Base-by-base conservation (phyloP, 2,329 filamentous ascomycete genomes). In the Trichocomaceae sp. region DNA sequence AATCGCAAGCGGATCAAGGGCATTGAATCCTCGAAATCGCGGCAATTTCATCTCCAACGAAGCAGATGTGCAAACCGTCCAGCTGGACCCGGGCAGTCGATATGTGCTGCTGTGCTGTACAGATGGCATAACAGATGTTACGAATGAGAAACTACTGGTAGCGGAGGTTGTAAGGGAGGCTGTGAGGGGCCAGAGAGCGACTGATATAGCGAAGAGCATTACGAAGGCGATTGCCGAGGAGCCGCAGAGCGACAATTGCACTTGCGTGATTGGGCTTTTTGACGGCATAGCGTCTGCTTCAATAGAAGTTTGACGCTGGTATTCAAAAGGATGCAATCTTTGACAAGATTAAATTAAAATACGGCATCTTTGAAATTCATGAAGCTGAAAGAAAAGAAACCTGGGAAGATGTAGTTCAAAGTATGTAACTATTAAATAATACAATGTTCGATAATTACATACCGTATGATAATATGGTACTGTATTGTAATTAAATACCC, bases 41-140 rank as follows among this genome's bases (percentile, higher is more conserved):
- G 68, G 65, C 33, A 59, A 70, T 47, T 66, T 68, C 41, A 47
- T 71, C 22, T 70, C 68, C 45, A 69, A 64, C 50, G 62, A 68
- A 15, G 66, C 68, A 7, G 63, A 66, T 50, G 65, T 65, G 8
- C 58, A 59, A 1, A 61, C 59, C 23, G 54, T 64, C 17, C 58
- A 55, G 4, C 57, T 69, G n/a, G 50, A 61, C 26, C 29, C 59
- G 1, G 59, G 63, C 19, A 59, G 54, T 23, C 64, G 66, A 39
- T 70, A 68, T 55, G 35, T 67, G 15, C 55, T 70, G 9, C 50
- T 70, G 12, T 59, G 68, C 37, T 60, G 56, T 19, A 69, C 68
- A 19, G 68, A 71, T 47, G 68, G 68, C 7, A 62, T 71, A 39
- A 64, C 59, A 47, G 64, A 67, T 54, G 55, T 50, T 5, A 63